These are phyloP conservation scores for Beta vulgaris DNA, from an alignment of 148 eudicot species.

Conservation along the genomic window DNA sequence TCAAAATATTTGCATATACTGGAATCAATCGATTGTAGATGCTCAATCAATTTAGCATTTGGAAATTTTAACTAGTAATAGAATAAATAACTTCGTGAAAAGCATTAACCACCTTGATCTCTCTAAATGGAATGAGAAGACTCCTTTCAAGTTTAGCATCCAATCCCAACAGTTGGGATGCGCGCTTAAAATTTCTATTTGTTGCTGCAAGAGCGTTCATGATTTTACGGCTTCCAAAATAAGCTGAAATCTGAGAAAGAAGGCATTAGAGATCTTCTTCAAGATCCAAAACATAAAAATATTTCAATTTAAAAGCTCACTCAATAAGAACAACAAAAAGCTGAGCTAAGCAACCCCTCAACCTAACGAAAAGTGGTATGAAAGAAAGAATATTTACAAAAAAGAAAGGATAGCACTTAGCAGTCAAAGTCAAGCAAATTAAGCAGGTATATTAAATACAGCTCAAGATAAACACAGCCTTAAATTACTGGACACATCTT, in stretches of 20 bases:
- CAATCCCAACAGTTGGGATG: conserved; percentile 76
- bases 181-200: conserved; percentile 83
- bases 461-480: conserved; percentile 17
- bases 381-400: background rate
- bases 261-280: background rate
- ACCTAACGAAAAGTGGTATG: background rate
- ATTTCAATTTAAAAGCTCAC: background rate
- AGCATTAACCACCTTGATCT: conserved; percentile 68
- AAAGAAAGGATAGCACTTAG: no score
- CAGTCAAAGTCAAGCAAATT: background rate
- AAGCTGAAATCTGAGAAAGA: conserved; percentile 13
- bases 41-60: background rate
- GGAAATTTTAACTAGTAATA: background rate
- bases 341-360: conserved; percentile 9
- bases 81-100: background rate
- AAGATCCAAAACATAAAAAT: background rate
- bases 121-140: conserved; percentile 92
- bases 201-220: conserved; percentile 99
- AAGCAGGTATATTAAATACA: background rate
- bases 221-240: conserved; percentile 16
- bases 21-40: background rate
- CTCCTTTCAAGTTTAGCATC: conserved; percentile 90
- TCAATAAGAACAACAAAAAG: background rate
- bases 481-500: background rate
- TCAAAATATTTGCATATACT: no score